phyloP scores from a whole-genome alignment of 2,329 filamentous ascomycete species.

The Monosporascus sp. region DNA sequence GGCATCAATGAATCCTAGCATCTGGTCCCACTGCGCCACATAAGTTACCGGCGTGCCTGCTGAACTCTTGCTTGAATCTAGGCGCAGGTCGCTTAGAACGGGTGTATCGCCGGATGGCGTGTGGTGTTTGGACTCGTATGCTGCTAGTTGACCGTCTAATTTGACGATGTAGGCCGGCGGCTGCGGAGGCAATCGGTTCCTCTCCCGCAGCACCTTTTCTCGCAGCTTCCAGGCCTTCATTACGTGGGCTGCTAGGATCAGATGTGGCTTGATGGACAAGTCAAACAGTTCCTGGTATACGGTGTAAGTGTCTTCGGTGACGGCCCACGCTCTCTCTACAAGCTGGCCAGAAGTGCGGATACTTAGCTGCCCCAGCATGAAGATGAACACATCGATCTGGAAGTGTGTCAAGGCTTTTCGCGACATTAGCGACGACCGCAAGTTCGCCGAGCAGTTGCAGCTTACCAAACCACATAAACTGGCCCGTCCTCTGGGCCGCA shows the following conservation, averaged over 20 bases:
- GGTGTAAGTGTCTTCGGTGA: slow-evolving; percentile 40
- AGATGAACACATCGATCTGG: slow-evolving; percentile 51
- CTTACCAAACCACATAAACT: slow-evolving; percentile 51
- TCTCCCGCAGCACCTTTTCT: slow-evolving; percentile 34
- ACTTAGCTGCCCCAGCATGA: slow-evolving; percentile 49
- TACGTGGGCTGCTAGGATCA: slow-evolving; percentile 40
- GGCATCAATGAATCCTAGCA: slow-evolving; percentile 25
- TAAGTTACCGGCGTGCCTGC: slow-evolving; percentile 4
- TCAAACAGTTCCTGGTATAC: slow-evolving; percentile 48
- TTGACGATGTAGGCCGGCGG: slow-evolving; percentile 41
- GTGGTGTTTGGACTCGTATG: slow-evolving; percentile 29
- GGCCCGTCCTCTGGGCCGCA: slow-evolving; percentile 35
- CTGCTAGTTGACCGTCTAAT: slow-evolving; percentile 38
- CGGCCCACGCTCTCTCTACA: slow-evolving; percentile 49
- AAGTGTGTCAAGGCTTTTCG: slow-evolving; percentile 37
- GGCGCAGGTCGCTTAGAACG: not conserved
- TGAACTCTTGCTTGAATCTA: not conserved
- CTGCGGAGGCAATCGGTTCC: slow-evolving; percentile 31
- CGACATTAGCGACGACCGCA: slow-evolving; percentile 4
- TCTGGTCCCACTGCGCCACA: slow-evolving; percentile 26
- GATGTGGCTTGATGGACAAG: slow-evolving; percentile 38
- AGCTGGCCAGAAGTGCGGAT: slow-evolving; percentile 43
- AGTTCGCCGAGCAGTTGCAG: slow-evolving; percentile 8
- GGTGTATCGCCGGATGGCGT: slow-evolving; percentile 15
- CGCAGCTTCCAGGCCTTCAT: slow-evolving; percentile 50